Percentiles rank a stretch among this genome's conserved stretches.
Evolutionary conservation across 225 moss, liverwort and hornwort species (phyloP).

Genomic region (Straminergon stramineum): DNA sequence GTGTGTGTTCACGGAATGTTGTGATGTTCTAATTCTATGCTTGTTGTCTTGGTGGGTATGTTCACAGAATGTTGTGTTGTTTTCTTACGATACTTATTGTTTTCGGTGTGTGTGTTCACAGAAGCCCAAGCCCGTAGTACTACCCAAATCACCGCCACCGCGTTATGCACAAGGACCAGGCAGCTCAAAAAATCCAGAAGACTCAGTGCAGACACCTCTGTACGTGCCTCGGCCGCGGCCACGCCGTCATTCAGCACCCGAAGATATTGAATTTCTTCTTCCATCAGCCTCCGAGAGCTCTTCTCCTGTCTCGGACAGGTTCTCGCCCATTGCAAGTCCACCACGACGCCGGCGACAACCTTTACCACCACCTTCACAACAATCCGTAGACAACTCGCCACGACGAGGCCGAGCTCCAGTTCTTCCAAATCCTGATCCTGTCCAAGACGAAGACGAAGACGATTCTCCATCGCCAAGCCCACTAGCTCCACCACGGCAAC

Average conservation of each 20-base stretch:
- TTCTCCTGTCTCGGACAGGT: constrained; percentile 5
- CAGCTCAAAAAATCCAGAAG: not conserved
- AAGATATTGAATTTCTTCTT: constrained; percentile 13
- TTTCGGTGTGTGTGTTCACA: not conserved
- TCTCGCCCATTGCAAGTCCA: constrained; percentile 1
- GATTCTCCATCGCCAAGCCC: not conserved
- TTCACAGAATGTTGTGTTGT: not conserved
- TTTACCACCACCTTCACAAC: not conserved
- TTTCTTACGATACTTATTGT: not conserved
- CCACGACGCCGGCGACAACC: not conserved
- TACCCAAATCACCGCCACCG: not conserved
- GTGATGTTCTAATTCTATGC: not conserved
- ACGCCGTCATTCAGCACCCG: constrained; percentile 20
- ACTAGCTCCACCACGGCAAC: not conserved
- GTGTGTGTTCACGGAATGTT: not conserved
- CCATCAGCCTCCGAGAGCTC: not conserved
- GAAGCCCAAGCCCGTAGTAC: not conserved
- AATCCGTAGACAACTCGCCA: not conserved
- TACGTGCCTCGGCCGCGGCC: not conserved
- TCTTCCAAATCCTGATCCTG: not conserved
- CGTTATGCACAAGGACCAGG: not conserved
- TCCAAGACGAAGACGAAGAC: not conserved
- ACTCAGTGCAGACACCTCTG: not conserved
- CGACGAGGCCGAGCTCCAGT: not conserved
- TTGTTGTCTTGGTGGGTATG: not conserved